Evolutionary conservation across 1,139 yeast species (phyloP), one percentile per base, ranked within the genome.

Genomic region (Blastobotrys capitulatus): DNA sequence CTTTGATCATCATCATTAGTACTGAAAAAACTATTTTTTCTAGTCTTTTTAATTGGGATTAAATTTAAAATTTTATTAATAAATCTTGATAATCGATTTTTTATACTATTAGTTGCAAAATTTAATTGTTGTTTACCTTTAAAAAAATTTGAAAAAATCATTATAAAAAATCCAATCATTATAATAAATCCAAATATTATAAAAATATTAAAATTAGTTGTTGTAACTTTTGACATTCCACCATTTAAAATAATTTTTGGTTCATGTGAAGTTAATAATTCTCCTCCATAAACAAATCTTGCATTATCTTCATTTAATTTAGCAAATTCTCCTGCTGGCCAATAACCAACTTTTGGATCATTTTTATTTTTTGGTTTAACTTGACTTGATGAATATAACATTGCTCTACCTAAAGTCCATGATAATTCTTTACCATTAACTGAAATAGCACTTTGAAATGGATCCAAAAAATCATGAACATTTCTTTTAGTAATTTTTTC

Each of bases 351-450:
- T 4, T 25, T 6, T n/a, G 38, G 22, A 10, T 46, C 49, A 12
- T 41, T 38, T 20, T 32, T 13, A 2, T 37, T 41, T 12, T 34
- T 12, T 1, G 65, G 53, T 13, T 61, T 63, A 13, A 39, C 20
- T 16, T 38, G 38, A 34, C 65, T 60, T 13, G 77, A 71, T 0
- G 75, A 70, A 60, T 86, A 86, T 19, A 87, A 64, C 6, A 86
- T 66, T 4, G 92, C 94, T 48, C 88, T 71, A 1, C 96, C 96
- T 42, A 86, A 67, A 1, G 95, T 86, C 95, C 95, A 87, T 1
- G 92, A 78, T 52, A 86, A 79, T 39, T 82, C 80, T 2, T 78
- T 69, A 0, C 86, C 88, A 39, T 79, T 79, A 44, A 86, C 69
- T 42, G 76, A 71, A 52, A 83, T 83, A 18, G 82, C 80, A 27